These are phyloP conservation scores for Psidium guajava DNA, from an alignment of 345 rosid species.

Conservation along the genomic window DNA sequence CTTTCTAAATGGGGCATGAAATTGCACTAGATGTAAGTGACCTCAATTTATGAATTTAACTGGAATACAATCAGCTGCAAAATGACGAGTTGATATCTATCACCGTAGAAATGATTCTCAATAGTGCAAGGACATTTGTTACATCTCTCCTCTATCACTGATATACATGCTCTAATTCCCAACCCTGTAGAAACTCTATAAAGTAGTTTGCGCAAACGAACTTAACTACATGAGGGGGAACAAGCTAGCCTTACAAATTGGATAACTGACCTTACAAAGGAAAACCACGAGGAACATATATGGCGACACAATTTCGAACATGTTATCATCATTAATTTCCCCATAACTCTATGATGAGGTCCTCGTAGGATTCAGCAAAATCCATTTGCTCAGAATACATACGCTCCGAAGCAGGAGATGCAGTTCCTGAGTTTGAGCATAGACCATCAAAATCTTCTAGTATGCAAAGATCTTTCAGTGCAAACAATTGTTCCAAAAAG, in stretches of 20 bases:
- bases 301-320: neutral
- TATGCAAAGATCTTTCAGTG: neutral
- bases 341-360: neutral
- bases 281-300: neutral
- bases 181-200: too few relatives aligned
- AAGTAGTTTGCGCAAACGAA: neutral
- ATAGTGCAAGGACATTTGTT: neutral
- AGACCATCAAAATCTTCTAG: neutral
- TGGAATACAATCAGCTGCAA: neutral
- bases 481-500: neutral
- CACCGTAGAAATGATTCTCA: neutral
- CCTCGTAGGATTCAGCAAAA: neutral
- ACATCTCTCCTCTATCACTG: neutral
- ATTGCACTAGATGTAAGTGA: neutral
- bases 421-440: neutral
- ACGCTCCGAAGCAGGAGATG: neutral
- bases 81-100: neutral
- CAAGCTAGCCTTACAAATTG: neutral
- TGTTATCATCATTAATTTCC: neutral
- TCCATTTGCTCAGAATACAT: neutral
- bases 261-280: neutral
- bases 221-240: neutral
- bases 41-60: neutral
- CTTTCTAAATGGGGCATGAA: neutral
- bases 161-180: neutral